Evolutionary conservation across 2,329 filamentous ascomycete species (phyloP), one percentile per base, ranked within the genome.

Genomic region (Exophiala calicioides): DNA sequence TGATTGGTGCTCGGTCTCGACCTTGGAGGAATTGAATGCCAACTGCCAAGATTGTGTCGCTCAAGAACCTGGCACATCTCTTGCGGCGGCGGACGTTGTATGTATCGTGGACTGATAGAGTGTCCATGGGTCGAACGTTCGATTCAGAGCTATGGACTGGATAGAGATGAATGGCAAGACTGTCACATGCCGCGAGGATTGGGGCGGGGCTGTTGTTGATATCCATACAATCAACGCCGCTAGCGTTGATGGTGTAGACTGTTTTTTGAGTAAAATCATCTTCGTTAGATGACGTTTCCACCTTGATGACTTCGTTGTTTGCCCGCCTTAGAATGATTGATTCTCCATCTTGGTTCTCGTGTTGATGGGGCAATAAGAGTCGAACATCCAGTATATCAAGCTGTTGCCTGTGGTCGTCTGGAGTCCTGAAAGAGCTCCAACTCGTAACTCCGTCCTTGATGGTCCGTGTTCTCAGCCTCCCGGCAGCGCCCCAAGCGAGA

Each of bases 371-470:
- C 20, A 65, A 65, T 21, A 85, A 58, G 1, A 84, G 58, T 53
- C 78, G 76, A 37, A 84, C 52, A 21, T 74, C 70, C 13, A 77
- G 78, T 24, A 85, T 78, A 60, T 85, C 81, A 59, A 84, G 79
- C 44, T 73, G 61, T 51, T 57, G 42, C 38, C 57, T 47, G 26
- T 62, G 55, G 21, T 58, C 59, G 27, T 47, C 51, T 24, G 40
- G 52, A 30, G 47, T 56, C 34, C 40, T 54, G 24, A 47, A 52
- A 31, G 52, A 57, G 39, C 62, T 50, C 46, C 63, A 64, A 18
- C 47, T 45, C 5, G 55, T 45, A 13, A 50, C 36, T 52, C 69
- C 72, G 18, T 69, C 69, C 43, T 74, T 66, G 55, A 72, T 75
- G 8, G 73, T 66, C 15, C 76, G 68, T 46, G 81, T 52, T 3